Evolutionary conservation across 2,329 filamentous ascomycete genomes (phyloP).

Genomic region (Cryphonectria carpinicola): DNA sequence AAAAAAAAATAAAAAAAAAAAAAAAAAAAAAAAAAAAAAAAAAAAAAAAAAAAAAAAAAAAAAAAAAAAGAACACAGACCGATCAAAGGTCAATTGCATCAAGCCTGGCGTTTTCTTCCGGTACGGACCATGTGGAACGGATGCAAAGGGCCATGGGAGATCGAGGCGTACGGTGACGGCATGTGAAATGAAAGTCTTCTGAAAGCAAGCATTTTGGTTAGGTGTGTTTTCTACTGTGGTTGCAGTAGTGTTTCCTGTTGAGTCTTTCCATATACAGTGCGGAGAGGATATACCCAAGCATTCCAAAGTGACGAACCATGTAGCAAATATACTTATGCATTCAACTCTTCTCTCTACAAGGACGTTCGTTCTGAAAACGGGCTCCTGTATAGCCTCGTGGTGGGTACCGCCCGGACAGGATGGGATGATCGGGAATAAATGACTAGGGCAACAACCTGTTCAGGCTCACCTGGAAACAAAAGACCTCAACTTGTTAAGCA

Average conservation of each 20-base stretch:
- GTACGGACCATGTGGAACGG: neutral
- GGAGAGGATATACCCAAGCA: slow-evolving; percentile 12
- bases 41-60: no score
- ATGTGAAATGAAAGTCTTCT: neutral
- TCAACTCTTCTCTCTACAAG: neutral
- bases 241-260: neutral
- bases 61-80: no score
- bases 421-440: neutral
- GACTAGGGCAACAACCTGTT: neutral
- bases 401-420: neutral
- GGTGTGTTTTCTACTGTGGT: slow-evolving; percentile 11
- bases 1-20: no score
- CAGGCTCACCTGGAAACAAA: neutral
- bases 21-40: no score
- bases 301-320: neutral
- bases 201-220: slow-evolving; percentile 20
- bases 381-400: neutral
- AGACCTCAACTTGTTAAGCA: neutral
- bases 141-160: slow-evolving; percentile 6
- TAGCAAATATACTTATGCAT: slow-evolving; percentile 5
- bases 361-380: neutral
- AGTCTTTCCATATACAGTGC: neutral
- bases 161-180: neutral
- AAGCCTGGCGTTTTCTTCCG: slow-evolving; percentile 26
- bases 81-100: slow-evolving; percentile 24